Evolutionary conservation across 1,139 yeast genomes (phyloP).

Genomic region (Suhomyces maxii): DNA sequence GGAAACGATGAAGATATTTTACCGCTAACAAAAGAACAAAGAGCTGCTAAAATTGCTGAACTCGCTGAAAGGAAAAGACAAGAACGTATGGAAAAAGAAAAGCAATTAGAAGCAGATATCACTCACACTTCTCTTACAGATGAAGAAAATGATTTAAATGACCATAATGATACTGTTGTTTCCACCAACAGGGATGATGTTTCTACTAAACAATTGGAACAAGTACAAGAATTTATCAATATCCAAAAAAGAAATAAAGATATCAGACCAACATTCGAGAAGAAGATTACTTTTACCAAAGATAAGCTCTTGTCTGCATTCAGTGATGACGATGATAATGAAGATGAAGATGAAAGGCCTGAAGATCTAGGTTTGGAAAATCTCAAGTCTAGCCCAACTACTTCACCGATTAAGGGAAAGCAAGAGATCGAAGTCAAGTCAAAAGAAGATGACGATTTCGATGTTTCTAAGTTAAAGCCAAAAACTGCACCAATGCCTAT

Average conservation of each 20-base stretch:
- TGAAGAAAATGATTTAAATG: conserved; percentile 40
- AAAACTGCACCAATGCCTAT: not conserved
- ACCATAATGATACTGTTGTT: conserved; percentile 21
- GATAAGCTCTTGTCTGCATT: conserved; percentile 36
- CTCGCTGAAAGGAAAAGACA: conserved; percentile 26
- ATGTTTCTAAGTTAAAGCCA: conserved; percentile 19
- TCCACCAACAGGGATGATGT: conserved; percentile 15
- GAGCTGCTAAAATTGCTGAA: conserved; percentile 22
- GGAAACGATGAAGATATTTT: conserved; percentile 9
- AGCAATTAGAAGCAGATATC: conserved; percentile 35
- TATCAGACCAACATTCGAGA: conserved; percentile 36
- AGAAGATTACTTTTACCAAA: conserved; percentile 30
- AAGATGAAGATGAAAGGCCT: conserved; percentile 11
- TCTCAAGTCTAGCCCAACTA: conserved; percentile 29
- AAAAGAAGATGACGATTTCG: conserved; percentile 17
- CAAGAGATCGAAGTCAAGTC: conserved; percentile 1
- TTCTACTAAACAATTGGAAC: conserved; percentile 31
- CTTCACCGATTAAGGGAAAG: conserved; percentile 33
- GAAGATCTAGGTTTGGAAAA: conserved; percentile 12
- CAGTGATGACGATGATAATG: conserved; percentile 24
- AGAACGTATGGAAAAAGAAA: conserved; percentile 21
- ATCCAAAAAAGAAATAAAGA: conserved; percentile 35
- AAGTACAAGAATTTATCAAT: conserved; percentile 38
- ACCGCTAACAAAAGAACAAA: conserved; percentile 21
- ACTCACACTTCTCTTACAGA: conserved; percentile 39